Evolutionary conservation across 208 protist species (phyloP).

Genomic region (Strigomonas culicis): DNA sequence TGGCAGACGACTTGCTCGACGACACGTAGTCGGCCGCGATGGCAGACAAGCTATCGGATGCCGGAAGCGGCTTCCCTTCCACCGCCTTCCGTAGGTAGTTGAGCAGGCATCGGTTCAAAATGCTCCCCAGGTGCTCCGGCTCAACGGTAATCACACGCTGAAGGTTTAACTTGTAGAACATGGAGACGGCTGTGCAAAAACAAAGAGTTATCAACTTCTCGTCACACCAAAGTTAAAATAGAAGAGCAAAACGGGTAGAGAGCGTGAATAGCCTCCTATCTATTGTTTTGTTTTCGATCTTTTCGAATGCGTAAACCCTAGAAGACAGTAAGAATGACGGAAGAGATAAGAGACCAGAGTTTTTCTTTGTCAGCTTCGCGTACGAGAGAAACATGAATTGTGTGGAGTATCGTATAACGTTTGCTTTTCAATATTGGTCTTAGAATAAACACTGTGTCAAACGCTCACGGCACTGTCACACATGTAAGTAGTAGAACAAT

Average conservation of each 20-base stretch:
- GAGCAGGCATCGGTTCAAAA: constrained; percentile 61
- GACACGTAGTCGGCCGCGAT: constrained; percentile 28
- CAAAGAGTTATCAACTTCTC: not conserved
- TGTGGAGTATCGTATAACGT: too few relatives aligned
- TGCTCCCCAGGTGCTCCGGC: constrained; percentile 56
- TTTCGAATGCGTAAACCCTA: too few relatives aligned
- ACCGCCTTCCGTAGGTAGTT: constrained; percentile 66
- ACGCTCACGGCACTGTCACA: too few relatives aligned
- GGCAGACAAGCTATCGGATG: constrained; percentile 34
- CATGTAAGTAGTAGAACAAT: constrained; percentile 2
- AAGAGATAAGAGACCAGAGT: not conserved
- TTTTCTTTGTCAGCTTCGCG: too few relatives aligned
- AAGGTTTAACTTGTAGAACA: constrained; percentile 84
- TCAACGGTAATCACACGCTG: constrained; percentile 67
- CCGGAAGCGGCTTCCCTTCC: constrained; percentile 64
- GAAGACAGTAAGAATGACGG: not conserved
- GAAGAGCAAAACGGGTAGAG: not conserved
- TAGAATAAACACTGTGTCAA: too few relatives aligned
- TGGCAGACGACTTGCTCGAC: constrained; percentile 55
- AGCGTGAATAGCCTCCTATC: too few relatives aligned
- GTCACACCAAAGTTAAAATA: not conserved
- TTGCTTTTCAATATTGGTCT: too few relatives aligned
- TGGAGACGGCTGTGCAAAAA: constrained; percentile 11
- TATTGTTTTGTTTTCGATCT: too few relatives aligned
- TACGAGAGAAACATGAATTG: too few relatives aligned